Evolutionary conservation across 352 stramenopile species (phyloP).

Genomic region (Globisporangium acanthophoron): DNA sequence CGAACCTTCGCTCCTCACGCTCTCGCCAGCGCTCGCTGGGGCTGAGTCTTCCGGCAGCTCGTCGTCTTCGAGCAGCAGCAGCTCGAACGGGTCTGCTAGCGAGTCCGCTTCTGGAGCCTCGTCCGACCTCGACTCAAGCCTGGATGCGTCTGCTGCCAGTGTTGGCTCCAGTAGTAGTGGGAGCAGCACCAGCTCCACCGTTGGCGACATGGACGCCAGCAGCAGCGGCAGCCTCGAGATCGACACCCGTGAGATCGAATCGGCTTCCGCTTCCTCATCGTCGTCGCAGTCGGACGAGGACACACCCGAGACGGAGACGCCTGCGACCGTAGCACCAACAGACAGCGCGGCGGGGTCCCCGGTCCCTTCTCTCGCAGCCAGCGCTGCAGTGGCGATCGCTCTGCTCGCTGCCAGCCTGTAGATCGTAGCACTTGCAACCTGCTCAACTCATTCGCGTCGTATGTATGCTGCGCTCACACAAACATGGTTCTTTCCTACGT

Average conservation of each 20-base stretch:
- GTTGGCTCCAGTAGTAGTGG: not conserved
- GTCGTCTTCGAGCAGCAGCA: conserved; percentile 10
- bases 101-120: not conserved
- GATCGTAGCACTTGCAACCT: not conserved
- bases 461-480: not conserved
- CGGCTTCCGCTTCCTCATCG: conserved; percentile 12
- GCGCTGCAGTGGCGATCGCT: not conserved
- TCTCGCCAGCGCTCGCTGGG: conserved; percentile 7
- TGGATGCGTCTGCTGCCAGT: not conserved
- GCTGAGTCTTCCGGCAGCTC: conserved; percentile 26
- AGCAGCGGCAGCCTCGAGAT: conserved; percentile 5
- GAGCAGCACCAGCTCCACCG: conserved; percentile 1
- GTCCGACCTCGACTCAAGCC: not conserved
- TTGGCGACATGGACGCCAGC: not conserved
- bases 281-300: not conserved
- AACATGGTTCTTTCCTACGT: not conserved
- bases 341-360: not conserved
- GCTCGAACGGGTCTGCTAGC: not conserved
- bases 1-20: conserved; percentile 1
- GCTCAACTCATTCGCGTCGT: not conserved
- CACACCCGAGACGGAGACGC: not conserved
- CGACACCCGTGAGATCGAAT: conserved; percentile 7
- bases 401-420: not conserved
- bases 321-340: not conserved
- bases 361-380: not conserved